Conservation (phyloP, 2,329 filamentous ascomycete genomes). For the Escovopsis sp. region DNA sequence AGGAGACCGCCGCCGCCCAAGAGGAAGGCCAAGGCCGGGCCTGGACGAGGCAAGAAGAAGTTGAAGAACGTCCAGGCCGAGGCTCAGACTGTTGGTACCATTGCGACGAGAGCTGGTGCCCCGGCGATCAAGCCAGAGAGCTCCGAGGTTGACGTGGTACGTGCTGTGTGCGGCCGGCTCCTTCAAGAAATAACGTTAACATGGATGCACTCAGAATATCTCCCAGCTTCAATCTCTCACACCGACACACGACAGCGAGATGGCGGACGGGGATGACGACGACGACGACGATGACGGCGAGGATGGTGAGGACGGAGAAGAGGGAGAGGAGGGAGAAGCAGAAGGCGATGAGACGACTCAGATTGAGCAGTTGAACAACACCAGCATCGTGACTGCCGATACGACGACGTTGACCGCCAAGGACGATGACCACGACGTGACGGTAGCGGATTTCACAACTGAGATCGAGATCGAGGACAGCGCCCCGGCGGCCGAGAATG, state of each 20-base stretch:
- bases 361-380: constrained; percentile 14
- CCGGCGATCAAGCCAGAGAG: constrained; percentile 23
- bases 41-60: constrained; percentile 67
- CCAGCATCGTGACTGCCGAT: constrained; percentile 15
- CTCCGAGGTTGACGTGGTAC: constrained; percentile 23
- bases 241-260: constrained; percentile 35
- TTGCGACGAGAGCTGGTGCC: constrained; percentile 22
- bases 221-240: constrained; percentile 30
- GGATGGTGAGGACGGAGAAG: constrained; percentile 32
- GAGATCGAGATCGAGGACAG: constrained; percentile 15
- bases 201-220: constrained; percentile 15
- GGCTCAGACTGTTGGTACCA: constrained; percentile 14
- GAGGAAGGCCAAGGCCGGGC: constrained; percentile 61
- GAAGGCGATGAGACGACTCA: constrained; percentile 31
- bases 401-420: constrained; percentile 3
- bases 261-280: constrained; percentile 36
- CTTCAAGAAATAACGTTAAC: background rate
- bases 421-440: constrained; percentile 23
- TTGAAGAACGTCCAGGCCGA: constrained; percentile 40
- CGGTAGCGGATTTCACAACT: constrained; percentile 18
- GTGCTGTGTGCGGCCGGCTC: constrained; percentile 5
- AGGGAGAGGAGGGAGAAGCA: constrained; percentile 32
- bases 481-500: constrained; percentile 8
- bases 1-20: constrained; percentile 63
- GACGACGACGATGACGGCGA: constrained; percentile 28